Conservation (phyloP, 2,329 filamentous ascomycete species). For the Colletotrichum sojae region DNA sequence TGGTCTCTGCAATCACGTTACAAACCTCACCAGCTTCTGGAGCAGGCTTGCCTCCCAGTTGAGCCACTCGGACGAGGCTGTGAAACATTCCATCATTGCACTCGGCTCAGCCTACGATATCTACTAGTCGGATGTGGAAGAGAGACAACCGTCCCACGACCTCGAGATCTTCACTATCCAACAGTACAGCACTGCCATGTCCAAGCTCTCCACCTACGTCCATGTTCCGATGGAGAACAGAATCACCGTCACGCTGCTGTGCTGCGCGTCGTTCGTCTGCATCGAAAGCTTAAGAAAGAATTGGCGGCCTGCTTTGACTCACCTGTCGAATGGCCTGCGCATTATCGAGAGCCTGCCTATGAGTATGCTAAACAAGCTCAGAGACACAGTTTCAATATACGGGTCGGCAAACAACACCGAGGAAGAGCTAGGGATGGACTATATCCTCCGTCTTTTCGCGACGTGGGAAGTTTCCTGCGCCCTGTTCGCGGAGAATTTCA, state of each 20-base stretch:
- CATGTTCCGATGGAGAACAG: constrained; percentile 43
- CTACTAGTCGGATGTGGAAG: constrained; percentile 41
- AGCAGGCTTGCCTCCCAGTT: constrained; percentile 48
- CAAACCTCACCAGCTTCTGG: constrained; percentile 50
- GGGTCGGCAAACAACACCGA: background rate
- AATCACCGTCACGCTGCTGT: constrained; percentile 48
- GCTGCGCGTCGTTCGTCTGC: constrained; percentile 51
- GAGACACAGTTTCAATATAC: constrained; percentile 2
- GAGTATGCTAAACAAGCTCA: constrained; percentile 25
- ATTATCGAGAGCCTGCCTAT: constrained; percentile 49
- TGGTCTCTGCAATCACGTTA: constrained; percentile 48
- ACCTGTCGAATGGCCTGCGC: constrained; percentile 49
- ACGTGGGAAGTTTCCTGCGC: constrained; percentile 44
- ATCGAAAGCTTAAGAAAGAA: constrained; percentile 49
- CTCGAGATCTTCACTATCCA: constrained; percentile 55
- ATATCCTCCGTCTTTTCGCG: constrained; percentile 43
- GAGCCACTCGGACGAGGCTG: constrained; percentile 48
- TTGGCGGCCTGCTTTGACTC: constrained; percentile 45
- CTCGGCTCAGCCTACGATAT: constrained; percentile 50
- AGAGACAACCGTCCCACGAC: constrained; percentile 43
- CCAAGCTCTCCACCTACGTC: constrained; percentile 41
- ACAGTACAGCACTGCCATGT: constrained; percentile 56
- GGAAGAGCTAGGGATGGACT: constrained; percentile 41
- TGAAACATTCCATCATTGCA: constrained; percentile 53
- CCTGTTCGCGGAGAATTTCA: constrained; percentile 42